Evolutionary conservation across 2,329 filamentous ascomycete species (phyloP).

Genomic region (Didymella pomorum): DNA sequence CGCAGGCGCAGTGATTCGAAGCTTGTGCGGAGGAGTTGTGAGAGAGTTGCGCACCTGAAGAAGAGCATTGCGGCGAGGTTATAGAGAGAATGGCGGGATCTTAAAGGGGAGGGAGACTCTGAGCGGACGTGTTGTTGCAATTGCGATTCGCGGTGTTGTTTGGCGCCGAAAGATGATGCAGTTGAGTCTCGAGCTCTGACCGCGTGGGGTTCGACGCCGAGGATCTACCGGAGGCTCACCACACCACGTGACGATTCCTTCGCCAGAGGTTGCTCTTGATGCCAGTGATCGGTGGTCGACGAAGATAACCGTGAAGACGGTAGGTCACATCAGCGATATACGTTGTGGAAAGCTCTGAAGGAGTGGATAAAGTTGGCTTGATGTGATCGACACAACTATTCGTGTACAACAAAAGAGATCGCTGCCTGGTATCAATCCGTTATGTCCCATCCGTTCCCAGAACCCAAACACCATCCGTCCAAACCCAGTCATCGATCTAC

Average conservation of each 20-base stretch:
- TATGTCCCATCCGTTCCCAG: constrained; percentile 8
- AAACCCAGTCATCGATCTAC: constrained; percentile 15
- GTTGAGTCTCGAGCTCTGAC: constrained; percentile 5
- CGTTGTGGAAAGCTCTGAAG: background rate
- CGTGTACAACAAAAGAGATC: constrained; percentile 37
- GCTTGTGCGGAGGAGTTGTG: background rate
- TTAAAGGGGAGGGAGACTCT: no score
- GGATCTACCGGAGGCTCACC: constrained; percentile 22
- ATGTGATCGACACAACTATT: constrained; percentile 28
- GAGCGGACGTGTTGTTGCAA: background rate
- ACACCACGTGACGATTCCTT: constrained; percentile 16
- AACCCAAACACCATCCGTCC: constrained; percentile 35
- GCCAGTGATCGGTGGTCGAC: no score
- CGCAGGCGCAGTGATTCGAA: background rate
- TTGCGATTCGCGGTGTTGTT: constrained; percentile 8
- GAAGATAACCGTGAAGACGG: no score
- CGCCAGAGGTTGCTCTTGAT: no score
- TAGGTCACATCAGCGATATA: background rate
- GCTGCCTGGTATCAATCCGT: constrained; percentile 43
- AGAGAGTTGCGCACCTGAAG: constrained; percentile 56
- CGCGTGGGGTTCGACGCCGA: constrained; percentile 35
- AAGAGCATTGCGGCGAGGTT: constrained; percentile 56
- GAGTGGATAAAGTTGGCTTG: background rate
- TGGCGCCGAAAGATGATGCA: constrained; percentile 17
- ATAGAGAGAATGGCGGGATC: no score